Base-by-base conservation (phyloP, 441 rosid species). In the Biscutella auriculata region DNA sequence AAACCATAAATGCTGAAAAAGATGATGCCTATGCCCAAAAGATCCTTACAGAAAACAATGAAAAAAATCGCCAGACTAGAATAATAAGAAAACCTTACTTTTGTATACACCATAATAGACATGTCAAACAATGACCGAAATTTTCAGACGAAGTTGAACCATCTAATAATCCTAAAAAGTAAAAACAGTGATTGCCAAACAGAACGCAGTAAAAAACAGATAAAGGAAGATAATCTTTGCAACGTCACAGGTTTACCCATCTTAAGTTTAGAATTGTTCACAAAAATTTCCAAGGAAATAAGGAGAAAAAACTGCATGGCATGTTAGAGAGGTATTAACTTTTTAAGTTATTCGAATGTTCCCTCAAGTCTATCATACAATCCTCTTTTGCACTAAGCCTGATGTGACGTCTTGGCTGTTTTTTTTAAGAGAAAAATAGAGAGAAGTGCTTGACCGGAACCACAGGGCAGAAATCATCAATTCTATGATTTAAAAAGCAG, bases 71-170 rank as follows among this genome's bases (percentile, higher is more conserved):
- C 42, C 42, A 21, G 21, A 66, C 65, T 59, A 43, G 12, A 58
- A 36, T 36, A 53, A 51, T 32, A 54, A 32, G 47, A 47, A 62
- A 42, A 21, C 33, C 27, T 41, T 17, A 46, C 41, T 62, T 67
- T 49, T 56, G 35, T 36, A 56, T 26, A 36, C 49, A 62, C 59
- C 23, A 55, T 50, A 54, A 45, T 33, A 33, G 53, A 49, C 53
- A 64, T 3, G 45, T 48, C 51, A 65, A 61, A 54, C 26, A 67
- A 39, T 32, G 52, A 68, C 54, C 11, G 57, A 67, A 39, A 48
- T n/a, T 60, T 46, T 67, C 34, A 26, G 29, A 47, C 8, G 6
- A 29, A 37, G 26, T 49, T 15, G 39, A 39, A 46, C 9, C 55
- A 67, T 60, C 27, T 26, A 47, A 5, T 40, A 27, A 54, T 40